These are phyloP conservation scores for Nicotiana tabacum DNA, from an alignment of 257 asterid genomes.

Conservation along the genomic window DNA sequence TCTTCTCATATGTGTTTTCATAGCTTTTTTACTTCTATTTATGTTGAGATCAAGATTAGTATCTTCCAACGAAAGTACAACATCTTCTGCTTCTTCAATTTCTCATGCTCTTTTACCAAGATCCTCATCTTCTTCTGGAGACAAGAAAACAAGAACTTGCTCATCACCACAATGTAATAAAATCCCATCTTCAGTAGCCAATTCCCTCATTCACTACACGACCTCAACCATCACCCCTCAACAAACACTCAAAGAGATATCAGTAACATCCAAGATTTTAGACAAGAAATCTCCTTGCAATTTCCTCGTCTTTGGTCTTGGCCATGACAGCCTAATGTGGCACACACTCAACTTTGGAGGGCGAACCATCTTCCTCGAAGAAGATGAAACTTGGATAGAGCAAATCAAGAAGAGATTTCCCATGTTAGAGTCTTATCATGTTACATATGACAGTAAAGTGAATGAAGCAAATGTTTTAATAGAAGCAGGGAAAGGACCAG, in stretches of 20 bases:
- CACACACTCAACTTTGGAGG: slow-evolving; percentile 77
- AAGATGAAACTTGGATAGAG: slow-evolving; percentile 69
- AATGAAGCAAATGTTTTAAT: slow-evolving; percentile 49
- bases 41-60: slow-evolving; percentile 1
- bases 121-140: slow-evolving; percentile 11
- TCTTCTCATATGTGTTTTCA: slow-evolving; percentile 13
- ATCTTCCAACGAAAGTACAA: neutral
- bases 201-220: slow-evolving; percentile 68
- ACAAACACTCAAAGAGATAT: slow-evolving; percentile 70
- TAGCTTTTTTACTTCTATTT: slow-evolving; percentile 15
- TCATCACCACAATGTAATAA: slow-evolving; percentile 45
- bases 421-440: slow-evolving; percentile 65
- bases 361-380: slow-evolving; percentile 71
- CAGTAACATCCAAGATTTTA: slow-evolving; percentile 48
- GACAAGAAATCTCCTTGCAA: slow-evolving; percentile 66
- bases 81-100: neutral
- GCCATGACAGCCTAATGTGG: slow-evolving; percentile 96
- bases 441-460: slow-evolving; percentile 53
- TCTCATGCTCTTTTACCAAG: too few relatives aligned
- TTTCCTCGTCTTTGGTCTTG: slow-evolving; percentile 78
- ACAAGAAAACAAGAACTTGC: neutral
- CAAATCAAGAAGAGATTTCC: slow-evolving; percentile 67
- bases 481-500: slow-evolving; percentile 65
- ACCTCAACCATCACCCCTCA: slow-evolving; percentile 77
- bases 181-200: slow-evolving; percentile 54